Evolutionary conservation across 2,329 filamentous ascomycete species (phyloP), one percentile per base, ranked within the genome.

Genomic region (Ceratocystis albifundus): DNA sequence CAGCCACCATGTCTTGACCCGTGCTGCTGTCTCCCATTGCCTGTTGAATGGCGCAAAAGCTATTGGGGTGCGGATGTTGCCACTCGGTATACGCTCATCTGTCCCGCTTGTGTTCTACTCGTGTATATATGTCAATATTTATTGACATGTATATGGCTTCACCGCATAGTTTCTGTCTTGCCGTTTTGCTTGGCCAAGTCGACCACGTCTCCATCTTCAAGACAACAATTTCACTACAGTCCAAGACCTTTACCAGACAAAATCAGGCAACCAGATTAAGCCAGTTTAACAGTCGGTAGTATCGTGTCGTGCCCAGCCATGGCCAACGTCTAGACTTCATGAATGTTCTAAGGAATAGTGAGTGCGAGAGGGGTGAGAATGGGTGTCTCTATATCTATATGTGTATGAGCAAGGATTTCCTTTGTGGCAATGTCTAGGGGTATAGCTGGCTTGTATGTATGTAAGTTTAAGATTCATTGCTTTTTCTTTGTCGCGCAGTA

Each of bases 111-210:
- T 41, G 36, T 12, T 15, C 36, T 41, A 0, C 10, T 15, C 36
- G 36, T 41, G 36, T 41, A 41, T 41, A 41, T 15, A 41, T 41
- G 36, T 41, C 36, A 41, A 15, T 15, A 41, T 41, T 41, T 41
- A 41, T 12, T 41, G 36, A 15, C 36, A 41, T 41, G 36, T 41
- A 41, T 41, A 41, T 25, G 48, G 48, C 48, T 50, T 50, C 48
- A 50, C 48, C 48, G 48, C 48, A 50, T 22, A 50, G n/a, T 20
- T 50, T 50, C 48, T 50, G 20, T 50, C 48, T 50, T 50, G 48
- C 48, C 10, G 36, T 41, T 41, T 50, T 50, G 48, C 48, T 50
- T n/a, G n/a, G 22, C 48, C 48, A 22, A 50, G n/a, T 50, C 48
- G 22, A 22, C n/a, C n/a, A 50, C n/a, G 48, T 50, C 48, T 50